These are phyloP conservation scores for Dichotomocladium elegans DNA, from an alignment of 371 early-diverging fungal genomes.

Conservation along the genomic window DNA sequence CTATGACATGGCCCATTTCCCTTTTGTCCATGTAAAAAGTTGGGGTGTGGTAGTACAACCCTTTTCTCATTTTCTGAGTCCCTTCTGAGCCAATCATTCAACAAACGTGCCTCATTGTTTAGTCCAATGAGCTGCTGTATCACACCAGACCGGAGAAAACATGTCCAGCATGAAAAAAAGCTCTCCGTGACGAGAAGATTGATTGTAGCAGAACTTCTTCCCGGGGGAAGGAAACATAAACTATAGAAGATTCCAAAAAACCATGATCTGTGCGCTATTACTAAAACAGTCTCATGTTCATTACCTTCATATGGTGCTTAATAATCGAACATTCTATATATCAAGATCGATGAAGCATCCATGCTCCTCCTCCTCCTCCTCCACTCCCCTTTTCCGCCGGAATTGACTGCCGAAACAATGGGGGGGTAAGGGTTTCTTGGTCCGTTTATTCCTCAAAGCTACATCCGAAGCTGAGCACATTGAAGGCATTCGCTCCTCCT, in stretches of 20 bases:
- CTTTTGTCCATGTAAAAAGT: neutral
- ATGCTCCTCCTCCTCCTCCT: too few relatives aligned
- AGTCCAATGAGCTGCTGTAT: neutral
- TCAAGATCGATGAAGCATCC: too few relatives aligned
- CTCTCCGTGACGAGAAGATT: too few relatives aligned
- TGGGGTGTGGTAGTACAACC: neutral
- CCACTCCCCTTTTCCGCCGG: too few relatives aligned
- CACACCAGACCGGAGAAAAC: neutral
- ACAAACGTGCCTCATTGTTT: neutral
- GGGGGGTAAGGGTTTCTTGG: too few relatives aligned
- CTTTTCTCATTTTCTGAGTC: neutral
- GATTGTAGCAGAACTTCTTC: too few relatives aligned
- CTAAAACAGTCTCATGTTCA: neutral
- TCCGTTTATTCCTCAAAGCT: conserved; percentile 29
- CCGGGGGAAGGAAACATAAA: too few relatives aligned
- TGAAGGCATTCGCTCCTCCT: conserved; percentile 21
- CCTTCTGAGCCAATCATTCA: neutral
- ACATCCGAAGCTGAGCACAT: conserved; percentile 36
- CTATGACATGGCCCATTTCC: neutral
- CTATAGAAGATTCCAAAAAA: neutral
- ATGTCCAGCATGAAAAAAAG: neutral
- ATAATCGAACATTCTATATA: neutral
- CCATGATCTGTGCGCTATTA: neutral
- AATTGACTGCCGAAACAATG: neutral
- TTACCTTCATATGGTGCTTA: neutral